Evolutionary conservation across 208 protist genomes (phyloP), one percentile per base, ranked within the genome.

Genomic region (Angomonas desouzai): DNA sequence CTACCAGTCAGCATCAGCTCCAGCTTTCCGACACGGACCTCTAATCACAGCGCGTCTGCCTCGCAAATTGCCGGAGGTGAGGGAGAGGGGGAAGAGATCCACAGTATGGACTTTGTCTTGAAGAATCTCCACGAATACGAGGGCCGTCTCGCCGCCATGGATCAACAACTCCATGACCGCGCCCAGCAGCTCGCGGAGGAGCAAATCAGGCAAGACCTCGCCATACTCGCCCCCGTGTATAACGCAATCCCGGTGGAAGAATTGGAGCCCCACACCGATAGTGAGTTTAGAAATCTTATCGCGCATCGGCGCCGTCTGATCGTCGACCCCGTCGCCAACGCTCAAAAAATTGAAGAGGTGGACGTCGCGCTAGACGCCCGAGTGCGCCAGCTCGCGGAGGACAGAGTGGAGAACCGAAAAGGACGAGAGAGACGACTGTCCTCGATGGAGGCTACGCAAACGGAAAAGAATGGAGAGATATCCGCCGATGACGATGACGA

Each of bases 191-290:
- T 89, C 45, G 75, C 83, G 22, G 64, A 76, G 59, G 62, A 72
- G 61, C 25, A 85, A 75, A 73, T 85, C 60, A 70, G 78, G 20
- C 48, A 61, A 48, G 79, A 87, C 55, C 77, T 77, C 22, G 59
- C 23, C 40, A 9, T 68, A 20, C 68, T 89, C 18, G 62, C 70
- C 38, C 81, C 79, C 72, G 55, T 72, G 32, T 79, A 78, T n/a
- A 68, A 80, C 20, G 81, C 78, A 33, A 74, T 93, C 22, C 87
- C 87, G 18, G 61, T 93, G 25, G 55, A 64, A 38, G 51, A 70
- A 11, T 67, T 92, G 27, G 77, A 75, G 29, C 78, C 87, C 25
- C 85, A 92, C 71, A 68, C 84, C 20, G 86, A 92, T 63, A 34
- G 45, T 7, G 48, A 72, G 55, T 93, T 93, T 58, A 65, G 28